These are phyloP conservation scores for Ogataea methanolica DNA, from an alignment of 805 yeast genomes.

Conservation along the genomic window DNA sequence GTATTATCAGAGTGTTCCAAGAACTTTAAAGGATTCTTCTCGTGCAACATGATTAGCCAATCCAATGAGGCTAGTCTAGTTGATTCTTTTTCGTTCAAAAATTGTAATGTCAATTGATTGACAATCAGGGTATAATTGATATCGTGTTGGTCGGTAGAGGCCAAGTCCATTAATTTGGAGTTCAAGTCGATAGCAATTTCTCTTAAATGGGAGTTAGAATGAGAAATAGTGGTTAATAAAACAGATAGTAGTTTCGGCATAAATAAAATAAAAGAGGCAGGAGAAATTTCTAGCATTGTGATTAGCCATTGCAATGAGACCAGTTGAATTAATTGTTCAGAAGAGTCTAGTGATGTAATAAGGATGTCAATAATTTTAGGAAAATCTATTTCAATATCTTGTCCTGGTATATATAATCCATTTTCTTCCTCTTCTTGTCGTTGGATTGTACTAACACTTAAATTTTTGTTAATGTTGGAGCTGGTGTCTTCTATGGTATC, in stretches of 20 bases:
- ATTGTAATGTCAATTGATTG: conserved; percentile 67
- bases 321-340: conserved; percentile 71
- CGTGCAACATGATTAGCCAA: conserved; percentile 82
- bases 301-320: conserved; percentile 82
- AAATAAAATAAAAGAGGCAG: conserved; percentile 67
- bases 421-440: conserved; percentile 34
- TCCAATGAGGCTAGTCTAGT: conserved; percentile 82
- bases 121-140: conserved; percentile 57
- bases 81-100: conserved; percentile 69
- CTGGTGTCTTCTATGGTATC: background rate
- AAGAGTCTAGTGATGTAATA: conserved; percentile 71
- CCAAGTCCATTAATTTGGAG: conserved; percentile 48
- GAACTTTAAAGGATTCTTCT: conserved; percentile 56
- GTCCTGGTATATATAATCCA: conserved; percentile 64
- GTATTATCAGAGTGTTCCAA: conserved; percentile 57
- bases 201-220: conserved; percentile 43
- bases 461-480: conserved; percentile 11
- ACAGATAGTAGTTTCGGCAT: conserved; percentile 73
- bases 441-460: background rate
- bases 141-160: conserved; percentile 29
- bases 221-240: conserved; percentile 58
- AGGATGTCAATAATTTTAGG: conserved; percentile 76
- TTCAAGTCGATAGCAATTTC: conserved; percentile 56
- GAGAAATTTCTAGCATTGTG: conserved; percentile 66
- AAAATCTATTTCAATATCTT: conserved; percentile 77